These are phyloP conservation scores for Cercospora citrullina DNA, from an alignment of 2,329 filamentous ascomycete genomes.

Conservation along the genomic window DNA sequence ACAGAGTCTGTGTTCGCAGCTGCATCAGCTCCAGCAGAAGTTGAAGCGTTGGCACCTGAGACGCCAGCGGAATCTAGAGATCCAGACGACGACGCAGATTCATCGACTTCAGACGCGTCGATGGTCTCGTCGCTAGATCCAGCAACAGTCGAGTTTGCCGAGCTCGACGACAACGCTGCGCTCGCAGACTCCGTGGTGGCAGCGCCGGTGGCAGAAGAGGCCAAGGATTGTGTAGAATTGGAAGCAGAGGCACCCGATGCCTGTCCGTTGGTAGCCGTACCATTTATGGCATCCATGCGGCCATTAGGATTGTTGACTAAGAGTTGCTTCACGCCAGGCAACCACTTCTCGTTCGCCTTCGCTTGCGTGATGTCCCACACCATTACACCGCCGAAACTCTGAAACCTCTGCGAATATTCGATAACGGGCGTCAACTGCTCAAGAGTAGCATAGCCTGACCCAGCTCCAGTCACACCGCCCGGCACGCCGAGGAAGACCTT, in stretches of 20 bases:
- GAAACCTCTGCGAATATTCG: conserved; percentile 35
- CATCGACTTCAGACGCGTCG: not conserved
- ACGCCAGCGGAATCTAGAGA: not conserved
- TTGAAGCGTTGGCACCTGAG: not conserved
- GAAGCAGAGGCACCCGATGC: not conserved
- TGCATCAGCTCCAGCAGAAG: not conserved
- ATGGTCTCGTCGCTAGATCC: not conserved
- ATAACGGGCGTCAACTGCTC: conserved; percentile 35
- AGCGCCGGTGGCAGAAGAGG: not conserved
- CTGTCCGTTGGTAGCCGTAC: not conserved
- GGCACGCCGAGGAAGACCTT: conserved; percentile 42
- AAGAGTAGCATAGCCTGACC: conserved; percentile 38
- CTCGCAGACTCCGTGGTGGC: not conserved
- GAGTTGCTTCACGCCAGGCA: conserved; percentile 28
- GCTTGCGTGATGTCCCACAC: conserved; percentile 54
- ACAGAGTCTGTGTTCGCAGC: not conserved
- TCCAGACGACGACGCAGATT: not conserved
- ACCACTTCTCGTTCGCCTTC: conserved; percentile 35
- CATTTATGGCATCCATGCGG: not conserved
- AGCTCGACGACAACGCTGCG: not conserved
- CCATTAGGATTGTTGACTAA: not conserved
- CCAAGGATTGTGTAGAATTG: not conserved
- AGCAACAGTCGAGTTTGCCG: not conserved
- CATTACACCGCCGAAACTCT: conserved; percentile 45
- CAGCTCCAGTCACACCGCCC: conserved; percentile 39